Evolutionary conservation across 352 stramenopile genomes (phyloP).

Genomic region (Globisporangium paroecandrum): DNA sequence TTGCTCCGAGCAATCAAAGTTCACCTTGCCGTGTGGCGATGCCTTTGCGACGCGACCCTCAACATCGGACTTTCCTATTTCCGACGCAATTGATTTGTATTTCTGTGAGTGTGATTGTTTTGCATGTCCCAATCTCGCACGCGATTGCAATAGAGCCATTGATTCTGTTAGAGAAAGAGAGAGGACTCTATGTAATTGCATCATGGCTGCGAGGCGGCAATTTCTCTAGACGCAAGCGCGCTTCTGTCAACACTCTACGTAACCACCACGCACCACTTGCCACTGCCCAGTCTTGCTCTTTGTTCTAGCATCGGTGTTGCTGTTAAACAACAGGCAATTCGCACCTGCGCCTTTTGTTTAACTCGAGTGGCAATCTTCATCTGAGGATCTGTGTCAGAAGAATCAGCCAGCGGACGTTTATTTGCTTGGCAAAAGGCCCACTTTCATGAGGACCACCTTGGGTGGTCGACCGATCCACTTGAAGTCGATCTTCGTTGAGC

Average conservation of each 20-base stretch:
- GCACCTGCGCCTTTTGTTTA: too few species aligned
- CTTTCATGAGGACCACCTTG: neutral
- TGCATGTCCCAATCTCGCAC: neutral
- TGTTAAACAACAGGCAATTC: too few species aligned
- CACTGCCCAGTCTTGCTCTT: too few species aligned
- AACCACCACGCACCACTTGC: neutral
- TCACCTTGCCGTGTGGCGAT: neutral
- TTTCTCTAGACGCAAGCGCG: neutral
- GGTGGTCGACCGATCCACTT: neutral
- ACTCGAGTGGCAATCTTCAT: too few species aligned
- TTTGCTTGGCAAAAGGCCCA: neutral
- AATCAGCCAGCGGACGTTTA: too few species aligned
- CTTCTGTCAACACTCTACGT: neutral
- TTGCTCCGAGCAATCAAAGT: neutral
- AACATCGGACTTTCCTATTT: neutral
- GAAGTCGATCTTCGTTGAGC: neutral
- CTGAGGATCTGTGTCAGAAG: too few species aligned
- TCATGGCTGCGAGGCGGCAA: neutral
- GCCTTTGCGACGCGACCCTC: neutral
- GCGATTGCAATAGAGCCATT: neutral
- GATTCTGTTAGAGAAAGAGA: neutral
- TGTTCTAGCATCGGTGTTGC: too few species aligned
- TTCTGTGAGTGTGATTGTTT: neutral
- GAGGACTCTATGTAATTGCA: neutral
- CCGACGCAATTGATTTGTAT: neutral